phyloP scores from a whole-genome alignment of 1,139 yeast species.

The Taiozyma sp. region DNA sequence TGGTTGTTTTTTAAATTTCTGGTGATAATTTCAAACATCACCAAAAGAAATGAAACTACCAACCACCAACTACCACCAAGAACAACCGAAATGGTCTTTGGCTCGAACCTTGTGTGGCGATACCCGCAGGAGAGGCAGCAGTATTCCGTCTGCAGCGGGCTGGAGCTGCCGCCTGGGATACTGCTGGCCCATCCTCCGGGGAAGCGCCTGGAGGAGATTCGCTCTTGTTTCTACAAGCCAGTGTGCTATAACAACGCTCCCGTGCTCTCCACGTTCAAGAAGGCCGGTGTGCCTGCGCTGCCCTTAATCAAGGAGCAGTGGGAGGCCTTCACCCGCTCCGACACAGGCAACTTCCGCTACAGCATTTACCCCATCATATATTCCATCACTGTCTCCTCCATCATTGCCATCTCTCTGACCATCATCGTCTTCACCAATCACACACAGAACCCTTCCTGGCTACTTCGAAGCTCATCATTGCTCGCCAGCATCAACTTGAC shows the following conservation, averaged over 20 bases:
- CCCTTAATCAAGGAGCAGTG: slow-evolving; percentile 24
- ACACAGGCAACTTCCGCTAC: slow-evolving; percentile 44
- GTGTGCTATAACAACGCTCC: slow-evolving; percentile 27
- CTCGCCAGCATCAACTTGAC: slow-evolving; percentile 52
- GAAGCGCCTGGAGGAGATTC: neutral
- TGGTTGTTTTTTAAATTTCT: neutral
- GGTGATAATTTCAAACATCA: neutral
- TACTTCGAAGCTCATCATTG: slow-evolving; percentile 41
- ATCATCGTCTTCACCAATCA: slow-evolving; percentile 59
- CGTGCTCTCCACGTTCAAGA: slow-evolving; percentile 28
- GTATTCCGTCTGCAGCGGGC: slow-evolving; percentile 17
- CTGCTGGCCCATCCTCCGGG: slow-evolving; percentile 1
- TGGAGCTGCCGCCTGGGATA: slow-evolving; percentile 4
- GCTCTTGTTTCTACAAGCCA: slow-evolving; percentile 10
- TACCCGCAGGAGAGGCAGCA: slow-evolving; percentile 14
- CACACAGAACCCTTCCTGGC: slow-evolving; percentile 48
- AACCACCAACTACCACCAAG: neutral
- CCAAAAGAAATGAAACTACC: neutral
- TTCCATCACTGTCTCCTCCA: slow-evolving; percentile 60
- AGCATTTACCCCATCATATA: slow-evolving; percentile 59
- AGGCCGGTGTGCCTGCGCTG: slow-evolving; percentile 19
- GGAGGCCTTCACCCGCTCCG: slow-evolving; percentile 14
- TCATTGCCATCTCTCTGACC: slow-evolving; percentile 60
- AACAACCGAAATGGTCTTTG: slow-evolving; percentile 16
- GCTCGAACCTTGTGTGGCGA: slow-evolving; percentile 23